These are phyloP conservation scores for Leishmania mexicana DNA, from an alignment of 208 protist genomes.

Conservation along the genomic window DNA sequence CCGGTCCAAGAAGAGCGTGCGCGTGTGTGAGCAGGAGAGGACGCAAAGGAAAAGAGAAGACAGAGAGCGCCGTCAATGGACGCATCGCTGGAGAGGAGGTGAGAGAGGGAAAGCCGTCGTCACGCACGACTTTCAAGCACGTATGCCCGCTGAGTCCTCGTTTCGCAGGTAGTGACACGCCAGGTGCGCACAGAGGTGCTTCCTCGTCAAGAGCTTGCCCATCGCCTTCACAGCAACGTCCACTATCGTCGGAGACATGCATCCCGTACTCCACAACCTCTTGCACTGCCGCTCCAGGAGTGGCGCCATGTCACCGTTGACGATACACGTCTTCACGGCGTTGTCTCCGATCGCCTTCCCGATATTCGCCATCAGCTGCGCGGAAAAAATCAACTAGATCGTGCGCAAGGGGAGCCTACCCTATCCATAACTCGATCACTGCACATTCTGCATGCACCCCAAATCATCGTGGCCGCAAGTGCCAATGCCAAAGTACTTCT, in stretches of 20 bases:
- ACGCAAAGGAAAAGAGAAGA: background rate
- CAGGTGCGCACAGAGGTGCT: constrained; percentile 76
- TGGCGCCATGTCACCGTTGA: constrained; percentile 48
- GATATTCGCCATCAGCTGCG: constrained; percentile 75
- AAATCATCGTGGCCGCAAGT: constrained; percentile 64
- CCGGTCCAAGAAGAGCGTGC: background rate
- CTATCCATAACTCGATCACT: constrained; percentile 69
- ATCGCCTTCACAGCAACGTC: constrained; percentile 74
- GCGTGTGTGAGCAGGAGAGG: background rate
- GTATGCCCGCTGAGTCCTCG: constrained; percentile 6
- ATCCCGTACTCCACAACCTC: constrained; percentile 62
- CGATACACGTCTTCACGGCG: constrained; percentile 46
- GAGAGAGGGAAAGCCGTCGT: background rate
- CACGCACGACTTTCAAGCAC: background rate
- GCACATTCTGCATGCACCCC: constrained; percentile 85
- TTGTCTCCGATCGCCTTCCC: constrained; percentile 55
- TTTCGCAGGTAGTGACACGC: constrained; percentile 69
- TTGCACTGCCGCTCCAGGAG: constrained; percentile 64
- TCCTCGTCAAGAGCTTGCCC: constrained; percentile 67
- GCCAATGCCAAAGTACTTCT: constrained; percentile 80
- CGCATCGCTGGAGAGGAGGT: background rate
- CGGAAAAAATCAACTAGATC: constrained; percentile 74
- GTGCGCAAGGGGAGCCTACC: constrained; percentile 86
- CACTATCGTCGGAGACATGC: constrained; percentile 53
- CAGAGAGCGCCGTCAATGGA: background rate